Evolutionary conservation across 202 grass and related monocot species (phyloP), one percentile per base, ranked within the genome.

Genomic region (Digitaria exilis): DNA sequence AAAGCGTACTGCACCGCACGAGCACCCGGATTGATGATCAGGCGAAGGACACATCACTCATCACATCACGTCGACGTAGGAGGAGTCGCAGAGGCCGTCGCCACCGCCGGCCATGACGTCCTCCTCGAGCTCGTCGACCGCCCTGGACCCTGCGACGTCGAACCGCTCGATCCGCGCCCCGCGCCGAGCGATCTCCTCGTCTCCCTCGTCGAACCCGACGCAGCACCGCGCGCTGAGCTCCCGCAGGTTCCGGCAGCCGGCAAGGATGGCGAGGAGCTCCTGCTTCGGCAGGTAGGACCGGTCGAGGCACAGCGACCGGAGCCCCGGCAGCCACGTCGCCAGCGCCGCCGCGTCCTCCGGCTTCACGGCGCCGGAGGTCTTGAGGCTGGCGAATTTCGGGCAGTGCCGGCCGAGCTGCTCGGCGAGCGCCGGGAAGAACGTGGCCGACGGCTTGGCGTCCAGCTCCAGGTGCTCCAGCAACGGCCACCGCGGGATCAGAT

Each of bases 381-480:
- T 94, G 32, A 94, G 70, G 65, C 84, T 66, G 3, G 3, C 19
- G 58, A 97, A 77, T 32, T 8, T 68, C 1, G 67, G 84, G 51
- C 86, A 96, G 75, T 81, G 82, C 30, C 18, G 6, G 5, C 22
- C 80, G 7, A 97, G 82, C 58, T 85, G 60, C 46, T 43, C 24
- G 28, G 75, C 87, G 44, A 92, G 46, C 6, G 85, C 75, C 15
- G 78, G 71, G 82, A 97, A 90, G 6, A 85, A 82, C 0, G 16
- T 2, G 4, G 82, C 75, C 2, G 92, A 84, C 5, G 94, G 89
- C 68, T 91, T 97, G 32, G 85, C 18, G 5, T 87, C 92, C 64
- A 97, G 81, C 66, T 94, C 94, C 16, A 97, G 90, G 61, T 83
- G 82, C 32, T 84, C 50, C 1, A 97, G 94, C 16, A 80, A 50